Conservation (phyloP, 306 rosid species). For the Pyrus pyrifolia region DNA sequence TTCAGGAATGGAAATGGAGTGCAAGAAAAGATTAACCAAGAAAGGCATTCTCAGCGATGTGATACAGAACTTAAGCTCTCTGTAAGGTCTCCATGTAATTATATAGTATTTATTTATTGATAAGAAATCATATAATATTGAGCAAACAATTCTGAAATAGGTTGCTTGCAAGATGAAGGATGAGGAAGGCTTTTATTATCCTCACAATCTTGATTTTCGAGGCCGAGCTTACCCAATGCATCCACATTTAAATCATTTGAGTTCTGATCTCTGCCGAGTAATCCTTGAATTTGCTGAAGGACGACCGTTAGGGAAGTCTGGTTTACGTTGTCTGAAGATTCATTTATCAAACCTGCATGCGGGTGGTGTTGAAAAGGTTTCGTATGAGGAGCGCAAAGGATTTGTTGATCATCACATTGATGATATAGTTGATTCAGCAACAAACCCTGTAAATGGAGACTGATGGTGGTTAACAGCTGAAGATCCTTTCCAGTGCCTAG, state of each 20-base stretch:
- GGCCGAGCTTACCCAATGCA: conserved; percentile 97
- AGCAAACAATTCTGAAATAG: conserved; percentile 35
- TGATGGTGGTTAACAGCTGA: conserved; percentile 89
- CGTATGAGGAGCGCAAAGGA: conserved; percentile 61
- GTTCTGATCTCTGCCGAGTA: conserved; percentile 89
- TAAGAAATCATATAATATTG: not conserved
- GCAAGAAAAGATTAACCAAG: conserved; percentile 63
- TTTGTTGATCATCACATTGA: conserved; percentile 66
- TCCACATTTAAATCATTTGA: conserved; percentile 81
- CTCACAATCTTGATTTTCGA: conserved; percentile 88
- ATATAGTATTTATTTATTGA: not conserved
- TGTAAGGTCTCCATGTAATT: conserved; percentile 41
- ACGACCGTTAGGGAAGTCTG: conserved; percentile 70
- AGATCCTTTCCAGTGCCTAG: conserved; percentile 88
- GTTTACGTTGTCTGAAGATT: conserved; percentile 73
- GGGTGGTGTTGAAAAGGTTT: conserved; percentile 71
- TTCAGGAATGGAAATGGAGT: conserved; percentile 77
- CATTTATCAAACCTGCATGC: conserved; percentile 71
- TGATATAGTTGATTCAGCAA: conserved; percentile 74
- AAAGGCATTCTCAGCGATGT: conserved; percentile 82
- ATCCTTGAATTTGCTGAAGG: conserved; percentile 83
- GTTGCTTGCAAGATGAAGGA: conserved; percentile 80
- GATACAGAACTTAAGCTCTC: conserved; percentile 83
- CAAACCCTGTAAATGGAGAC: conserved; percentile 61
- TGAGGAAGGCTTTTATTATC: conserved; percentile 83